A percentile compares a stretch with the other conserved stretches of the same genome.
Evolutionary conservation across 2,329 filamentous ascomycete species (phyloP).

Genomic region (Cryphonectria carpinicola): DNA sequence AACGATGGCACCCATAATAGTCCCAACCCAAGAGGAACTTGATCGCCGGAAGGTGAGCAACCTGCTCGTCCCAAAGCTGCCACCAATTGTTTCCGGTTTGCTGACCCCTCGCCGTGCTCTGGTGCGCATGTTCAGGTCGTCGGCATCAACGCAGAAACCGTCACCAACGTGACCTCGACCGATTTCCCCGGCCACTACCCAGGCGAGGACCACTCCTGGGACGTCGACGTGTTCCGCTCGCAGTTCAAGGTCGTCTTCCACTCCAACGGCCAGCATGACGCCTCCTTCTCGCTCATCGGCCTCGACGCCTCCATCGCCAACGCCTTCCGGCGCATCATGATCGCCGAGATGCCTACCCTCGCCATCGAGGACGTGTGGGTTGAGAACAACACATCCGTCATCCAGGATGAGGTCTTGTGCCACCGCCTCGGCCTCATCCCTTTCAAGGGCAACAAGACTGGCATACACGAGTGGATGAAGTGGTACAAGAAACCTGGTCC

Average conservation of each 20-base stretch:
- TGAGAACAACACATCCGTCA: conserved; percentile 95
- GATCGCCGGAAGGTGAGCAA: conserved; percentile 62
- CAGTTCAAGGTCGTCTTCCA: conserved; percentile 72
- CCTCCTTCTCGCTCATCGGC: conserved; percentile 89
- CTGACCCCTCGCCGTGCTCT: neutral
- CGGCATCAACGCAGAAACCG: conserved; percentile 85
- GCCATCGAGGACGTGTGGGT: conserved; percentile 95
- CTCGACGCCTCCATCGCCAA: conserved; percentile 93
- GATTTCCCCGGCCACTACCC: conserved; percentile 93
- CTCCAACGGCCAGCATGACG: conserved; percentile 75
- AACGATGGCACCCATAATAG: conserved; percentile 49
- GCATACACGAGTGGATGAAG: conserved; percentile 76
- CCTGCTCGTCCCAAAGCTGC: conserved; percentile 4
- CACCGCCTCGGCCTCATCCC: conserved; percentile 90
- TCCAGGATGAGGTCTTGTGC: conserved; percentile 95
- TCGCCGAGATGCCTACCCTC: conserved; percentile 91
- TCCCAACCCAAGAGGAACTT: conserved; percentile 59
- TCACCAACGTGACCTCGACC: conserved; percentile 84
- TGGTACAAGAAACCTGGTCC: conserved; percentile 75
- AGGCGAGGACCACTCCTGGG: conserved; percentile 69
- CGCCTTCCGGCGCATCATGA: conserved; percentile 93
- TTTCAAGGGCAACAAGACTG: conserved; percentile 77
- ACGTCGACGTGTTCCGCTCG: conserved; percentile 50
- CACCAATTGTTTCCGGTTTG: neutral
- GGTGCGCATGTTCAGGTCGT: conserved; percentile 64